phyloP scores from a whole-genome alignment of 352 stramenopile species.

The Pythium apleroticum region DNA sequence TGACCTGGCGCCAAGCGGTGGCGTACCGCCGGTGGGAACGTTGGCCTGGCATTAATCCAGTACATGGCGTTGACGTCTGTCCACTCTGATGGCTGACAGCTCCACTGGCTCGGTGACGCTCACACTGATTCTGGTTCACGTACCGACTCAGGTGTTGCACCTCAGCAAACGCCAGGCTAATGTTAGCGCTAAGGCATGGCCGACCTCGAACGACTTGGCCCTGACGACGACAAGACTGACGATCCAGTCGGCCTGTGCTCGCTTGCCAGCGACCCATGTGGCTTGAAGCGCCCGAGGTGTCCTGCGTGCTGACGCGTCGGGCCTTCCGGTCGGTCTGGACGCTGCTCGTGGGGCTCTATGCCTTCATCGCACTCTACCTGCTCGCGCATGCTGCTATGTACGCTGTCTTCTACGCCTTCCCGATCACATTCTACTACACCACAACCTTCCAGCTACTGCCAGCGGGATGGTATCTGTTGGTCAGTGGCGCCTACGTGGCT shows the following conservation, averaged over 20 bases:
- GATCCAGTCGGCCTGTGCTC: not conserved
- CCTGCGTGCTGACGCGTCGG: not conserved
- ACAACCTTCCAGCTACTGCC: constrained; percentile 9
- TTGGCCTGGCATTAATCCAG: not conserved
- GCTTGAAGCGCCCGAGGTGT: not conserved
- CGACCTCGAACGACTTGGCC: not conserved
- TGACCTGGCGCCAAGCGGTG: too few relatives aligned
- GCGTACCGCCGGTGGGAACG: too few relatives aligned
- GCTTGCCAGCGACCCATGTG: not conserved
- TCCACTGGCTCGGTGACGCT: not conserved
- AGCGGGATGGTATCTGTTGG: not conserved
- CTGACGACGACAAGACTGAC: not conserved
- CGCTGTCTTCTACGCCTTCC: constrained; percentile 4
- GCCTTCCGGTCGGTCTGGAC: not conserved
- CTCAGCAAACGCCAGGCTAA: too few relatives aligned
- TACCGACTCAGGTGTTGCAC: not conserved
- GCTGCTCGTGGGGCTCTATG: not conserved
- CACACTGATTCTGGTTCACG: not conserved
- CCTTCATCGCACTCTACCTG: constrained; percentile 3
- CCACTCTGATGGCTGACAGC: not conserved
- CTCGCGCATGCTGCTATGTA: constrained; percentile 3
- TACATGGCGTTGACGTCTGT: not conserved
- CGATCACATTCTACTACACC: constrained; percentile 7
- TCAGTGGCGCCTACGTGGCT: constrained; percentile 5
- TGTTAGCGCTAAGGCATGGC: not conserved